Conservation (phyloP, 108 stramenopile species). For the Poteriospumella lacustris region DNA sequence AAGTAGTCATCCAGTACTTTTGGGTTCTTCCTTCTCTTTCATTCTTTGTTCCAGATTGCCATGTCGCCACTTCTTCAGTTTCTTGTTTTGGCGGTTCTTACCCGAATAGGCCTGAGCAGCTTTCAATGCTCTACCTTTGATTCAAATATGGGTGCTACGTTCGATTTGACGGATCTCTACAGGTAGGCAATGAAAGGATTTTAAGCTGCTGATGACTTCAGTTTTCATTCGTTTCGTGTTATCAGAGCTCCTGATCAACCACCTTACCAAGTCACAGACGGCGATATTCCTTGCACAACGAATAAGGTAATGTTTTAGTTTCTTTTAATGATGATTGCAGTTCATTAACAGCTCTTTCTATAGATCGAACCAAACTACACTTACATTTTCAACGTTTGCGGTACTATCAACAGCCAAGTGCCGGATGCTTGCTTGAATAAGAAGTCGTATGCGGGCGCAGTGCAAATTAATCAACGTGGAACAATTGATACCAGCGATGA, state of each 20-base stretch:
- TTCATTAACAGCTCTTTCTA: neutral
- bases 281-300: conserved; percentile 22
- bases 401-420: neutral
- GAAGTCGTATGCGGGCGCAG: conserved; percentile 2
- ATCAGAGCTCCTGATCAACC: conserved; percentile 3
- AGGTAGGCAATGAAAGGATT: neutral
- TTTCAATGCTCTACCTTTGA: conserved; percentile 17
- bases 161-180: conserved; percentile 11
- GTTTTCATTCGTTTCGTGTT: neutral
- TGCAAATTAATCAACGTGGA: conserved; percentile 13
- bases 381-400: conserved; percentile 30
- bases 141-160: conserved; percentile 32
- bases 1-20: no score
- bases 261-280: neutral
- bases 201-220: neutral
- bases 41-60: no score
- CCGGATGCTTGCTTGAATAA: neutral
- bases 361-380: conserved; percentile 25
- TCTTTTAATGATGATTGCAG: neutral
- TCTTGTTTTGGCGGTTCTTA: no score
- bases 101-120: no score
- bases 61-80: no score
- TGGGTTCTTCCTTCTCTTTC: no score
- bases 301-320: neutral
- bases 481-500: neutral